Conservation (phyloP, 345 rosid genomes). For the Lumnitzera littorea region DNA sequence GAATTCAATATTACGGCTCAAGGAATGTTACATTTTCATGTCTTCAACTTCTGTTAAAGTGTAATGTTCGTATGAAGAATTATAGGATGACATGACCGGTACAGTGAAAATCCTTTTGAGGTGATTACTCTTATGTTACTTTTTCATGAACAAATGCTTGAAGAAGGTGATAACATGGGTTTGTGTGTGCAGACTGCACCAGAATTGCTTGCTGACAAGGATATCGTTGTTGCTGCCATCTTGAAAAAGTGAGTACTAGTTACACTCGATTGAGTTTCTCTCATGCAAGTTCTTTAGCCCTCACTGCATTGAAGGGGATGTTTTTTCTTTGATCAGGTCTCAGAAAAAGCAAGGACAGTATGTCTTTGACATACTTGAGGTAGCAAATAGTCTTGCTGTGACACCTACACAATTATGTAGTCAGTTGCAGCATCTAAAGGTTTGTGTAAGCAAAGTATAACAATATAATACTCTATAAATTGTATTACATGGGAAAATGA, state of each 20-base stretch:
- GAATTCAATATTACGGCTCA: too few species aligned
- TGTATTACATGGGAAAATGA: too few species aligned
- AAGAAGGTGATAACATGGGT: constrained; percentile 17
- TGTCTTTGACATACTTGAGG: constrained; percentile 54
- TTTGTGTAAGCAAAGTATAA: constrained; percentile 11
- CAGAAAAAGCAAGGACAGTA: constrained; percentile 63
- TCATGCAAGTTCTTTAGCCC: not conserved
- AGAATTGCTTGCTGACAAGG: constrained; percentile 58
- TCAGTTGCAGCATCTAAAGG: constrained; percentile 71
- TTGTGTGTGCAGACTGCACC: constrained; percentile 69
- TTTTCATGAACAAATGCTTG: constrained; percentile 12
- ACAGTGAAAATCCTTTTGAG: too few species aligned
- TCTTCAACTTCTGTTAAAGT: too few species aligned
- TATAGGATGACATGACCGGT: too few species aligned
- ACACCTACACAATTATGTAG: constrained; percentile 48
- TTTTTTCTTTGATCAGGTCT: constrained; percentile 30
- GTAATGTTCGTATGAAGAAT: too few species aligned
- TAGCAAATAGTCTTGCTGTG: constrained; percentile 50
- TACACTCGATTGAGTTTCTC: not conserved
- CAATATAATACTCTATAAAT: too few species aligned
- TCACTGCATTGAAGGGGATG: not conserved
- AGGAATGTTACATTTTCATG: too few species aligned
- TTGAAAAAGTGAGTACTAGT: constrained; percentile 48
- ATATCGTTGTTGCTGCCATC: constrained; percentile 54
- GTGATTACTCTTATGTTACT: not conserved